These are phyloP conservation scores for Fusarium staphyleae DNA, from an alignment of 2,329 filamentous ascomycete genomes.

Conservation along the genomic window DNA sequence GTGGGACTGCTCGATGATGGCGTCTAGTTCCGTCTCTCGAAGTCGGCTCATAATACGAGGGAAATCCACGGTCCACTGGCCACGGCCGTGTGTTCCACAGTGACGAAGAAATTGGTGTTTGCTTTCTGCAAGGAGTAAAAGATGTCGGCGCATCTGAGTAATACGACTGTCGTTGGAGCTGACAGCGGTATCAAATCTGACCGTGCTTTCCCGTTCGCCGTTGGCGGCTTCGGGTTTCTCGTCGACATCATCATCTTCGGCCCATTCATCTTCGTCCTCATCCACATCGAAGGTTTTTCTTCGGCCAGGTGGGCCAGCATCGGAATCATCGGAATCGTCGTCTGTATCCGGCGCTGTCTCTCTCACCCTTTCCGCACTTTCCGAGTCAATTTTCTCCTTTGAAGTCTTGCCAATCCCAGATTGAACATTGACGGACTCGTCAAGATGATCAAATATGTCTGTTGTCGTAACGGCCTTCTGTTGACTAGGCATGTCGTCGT, in stretches of 20 bases:
- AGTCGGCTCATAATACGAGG: slow-evolving; percentile 73
- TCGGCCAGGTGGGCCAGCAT: slow-evolving; percentile 39
- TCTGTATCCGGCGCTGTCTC: slow-evolving; percentile 46
- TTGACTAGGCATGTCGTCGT: slow-evolving; percentile 42
- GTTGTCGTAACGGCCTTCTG: slow-evolving; percentile 57
- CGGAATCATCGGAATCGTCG: slow-evolving; percentile 48
- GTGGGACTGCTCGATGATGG: slow-evolving; percentile 78
- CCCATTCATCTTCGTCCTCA: slow-evolving; percentile 46
- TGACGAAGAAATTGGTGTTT: slow-evolving; percentile 72
- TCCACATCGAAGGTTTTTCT: slow-evolving; percentile 33
- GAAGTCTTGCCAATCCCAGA: slow-evolving; percentile 64
- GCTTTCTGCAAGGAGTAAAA: slow-evolving; percentile 75
- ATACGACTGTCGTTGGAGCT: slow-evolving; percentile 55
- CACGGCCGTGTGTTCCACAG: slow-evolving; percentile 66
- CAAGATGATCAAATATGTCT: slow-evolving; percentile 63
- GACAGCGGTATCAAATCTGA: slow-evolving; percentile 60
- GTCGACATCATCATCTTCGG: slow-evolving; percentile 45
- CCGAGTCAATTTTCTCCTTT: slow-evolving; percentile 55
- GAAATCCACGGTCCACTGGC: slow-evolving; percentile 87
- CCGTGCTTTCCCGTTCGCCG: slow-evolving; percentile 50
- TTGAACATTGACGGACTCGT: slow-evolving; percentile 60
- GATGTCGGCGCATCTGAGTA: slow-evolving; percentile 72
- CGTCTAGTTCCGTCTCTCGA: slow-evolving; percentile 80
- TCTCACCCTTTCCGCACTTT: slow-evolving; percentile 58
- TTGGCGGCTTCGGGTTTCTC: slow-evolving; percentile 38